Conservation (phyloP, 495 filamentous ascomycete species). For the Annulohypoxylon moriforme region DNA sequence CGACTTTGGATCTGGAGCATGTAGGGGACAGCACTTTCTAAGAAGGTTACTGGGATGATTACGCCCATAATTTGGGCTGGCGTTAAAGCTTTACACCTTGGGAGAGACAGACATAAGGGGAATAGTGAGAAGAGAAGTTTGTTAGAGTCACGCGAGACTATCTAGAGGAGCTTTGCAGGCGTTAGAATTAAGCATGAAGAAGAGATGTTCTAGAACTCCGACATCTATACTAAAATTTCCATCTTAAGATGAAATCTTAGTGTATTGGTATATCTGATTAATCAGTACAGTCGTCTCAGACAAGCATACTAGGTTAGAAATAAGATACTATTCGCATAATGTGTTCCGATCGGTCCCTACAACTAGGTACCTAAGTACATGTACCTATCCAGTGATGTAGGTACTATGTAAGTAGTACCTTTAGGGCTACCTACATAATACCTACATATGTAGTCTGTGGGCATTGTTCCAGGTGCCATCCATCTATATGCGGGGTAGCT, state of each 20-base stretch:
- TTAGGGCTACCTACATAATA: no score
- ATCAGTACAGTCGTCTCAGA: no score
- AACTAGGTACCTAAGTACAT: no score
- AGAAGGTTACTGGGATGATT: neutral
- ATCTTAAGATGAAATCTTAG: neutral
- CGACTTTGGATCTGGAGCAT: conserved; percentile 5
- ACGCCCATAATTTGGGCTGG: conserved; percentile 17
- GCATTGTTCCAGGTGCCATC: neutral
- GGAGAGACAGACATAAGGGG: neutral
- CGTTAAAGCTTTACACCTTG: conserved; percentile 11
- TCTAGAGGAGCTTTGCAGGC: neutral
- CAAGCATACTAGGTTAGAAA: no score
- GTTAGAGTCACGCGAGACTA: conserved; percentile 2
- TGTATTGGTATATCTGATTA: neutral
- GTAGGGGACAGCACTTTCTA: conserved; percentile 2
- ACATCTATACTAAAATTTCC: neutral
- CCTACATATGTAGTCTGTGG: no score
- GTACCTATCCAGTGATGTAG: no score
- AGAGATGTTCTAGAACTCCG: neutral
- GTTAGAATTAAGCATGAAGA: neutral
- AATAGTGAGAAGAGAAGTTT: conserved; percentile 19
- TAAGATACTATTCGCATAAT: no score
- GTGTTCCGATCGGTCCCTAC: no score
- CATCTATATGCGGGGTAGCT: conserved; percentile 25
- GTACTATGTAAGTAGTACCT: no score